Evolutionary conservation across 2,329 filamentous ascomycete species (phyloP), one percentile per base, ranked within the genome.

Genomic region (Fonsecaea pedrosoi): DNA sequence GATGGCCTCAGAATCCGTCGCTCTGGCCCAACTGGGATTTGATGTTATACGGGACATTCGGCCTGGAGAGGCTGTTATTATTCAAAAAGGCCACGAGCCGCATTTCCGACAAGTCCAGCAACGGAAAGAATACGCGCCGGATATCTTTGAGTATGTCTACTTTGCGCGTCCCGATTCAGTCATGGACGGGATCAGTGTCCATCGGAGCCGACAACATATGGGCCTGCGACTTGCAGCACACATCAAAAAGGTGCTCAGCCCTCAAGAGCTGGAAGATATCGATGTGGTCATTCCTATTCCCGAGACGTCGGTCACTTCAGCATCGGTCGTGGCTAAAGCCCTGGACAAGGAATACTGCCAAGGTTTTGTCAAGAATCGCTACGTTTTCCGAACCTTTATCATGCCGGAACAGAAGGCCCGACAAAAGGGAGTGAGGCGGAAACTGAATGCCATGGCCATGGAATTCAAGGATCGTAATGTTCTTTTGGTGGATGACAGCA

Each of bases 131-230:
- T 96, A 96, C 75, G 89, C 90, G 1, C 92, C 92, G 0, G 93
- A 97, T 76, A 90, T 92, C 68, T 95, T 96, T 74, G 92, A 96
- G 79, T 92, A 89, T 70, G 90, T 96, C 65, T 97, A 97, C 81
- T 93, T 96, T 73, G 90, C 92, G 13, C 85, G 93, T 1, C 92
- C 92, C 0, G 93, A 96, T 77, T 89, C 87, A 0, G 84, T 89
- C 72, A 94, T 96, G 65, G 93, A 97, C 75, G 92, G 92, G 18
- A 96, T 97, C 71, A 92, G 91, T 64, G 91, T 97, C 32, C 89
- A 96, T 75, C 87, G 89, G 71, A 92, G 90, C 72, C 87, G 94
- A 60, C 89, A 94, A 75, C 90, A 92, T 73, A 97, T 97, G 94
- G 93, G 93, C 54, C 84, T 87, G 75, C 90, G 90, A 75, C 84